Evolutionary conservation across 495 filamentous ascomycete genomes (phyloP).

Genomic region (Rhypophila decipiens): DNA sequence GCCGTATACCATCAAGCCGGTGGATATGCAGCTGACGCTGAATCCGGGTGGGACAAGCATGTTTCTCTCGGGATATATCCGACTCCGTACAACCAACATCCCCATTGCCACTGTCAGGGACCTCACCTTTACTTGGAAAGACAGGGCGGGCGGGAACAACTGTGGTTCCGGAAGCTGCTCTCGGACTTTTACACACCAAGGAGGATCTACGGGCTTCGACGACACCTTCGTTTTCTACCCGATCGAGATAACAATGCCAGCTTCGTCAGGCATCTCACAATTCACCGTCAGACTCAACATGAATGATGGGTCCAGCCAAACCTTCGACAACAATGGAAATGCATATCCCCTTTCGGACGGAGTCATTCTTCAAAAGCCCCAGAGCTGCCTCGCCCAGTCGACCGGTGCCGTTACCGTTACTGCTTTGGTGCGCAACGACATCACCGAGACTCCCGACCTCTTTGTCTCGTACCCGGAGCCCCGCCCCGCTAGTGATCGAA

Average conservation of each 20-base stretch:
- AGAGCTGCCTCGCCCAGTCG: slow-evolving; percentile 39
- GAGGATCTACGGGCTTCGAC: slow-evolving; percentile 50
- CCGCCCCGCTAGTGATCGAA: slow-evolving; percentile 27
- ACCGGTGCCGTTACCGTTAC: slow-evolving; percentile 35
- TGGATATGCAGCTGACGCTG: slow-evolving; percentile 41
- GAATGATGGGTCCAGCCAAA: slow-evolving; percentile 32
- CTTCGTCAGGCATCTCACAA: slow-evolving; percentile 39
- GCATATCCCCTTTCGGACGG: slow-evolving; percentile 38
- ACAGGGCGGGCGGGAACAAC: slow-evolving; percentile 90
- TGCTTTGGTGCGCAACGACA: slow-evolving; percentile 45
- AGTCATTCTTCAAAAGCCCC: slow-evolving; percentile 37
- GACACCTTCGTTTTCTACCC: slow-evolving; percentile 51
- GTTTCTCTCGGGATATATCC: slow-evolving; percentile 35
- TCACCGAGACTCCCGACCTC: slow-evolving; percentile 33
- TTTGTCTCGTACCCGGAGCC: slow-evolving; percentile 45
- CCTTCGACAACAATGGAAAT: slow-evolving; percentile 43
- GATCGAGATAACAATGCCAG: slow-evolving; percentile 29
- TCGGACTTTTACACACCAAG: slow-evolving; percentile 38
- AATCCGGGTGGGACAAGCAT: slow-evolving; percentile 30
- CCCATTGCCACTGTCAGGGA: slow-evolving; percentile 25
- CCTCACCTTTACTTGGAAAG: slow-evolving; percentile 78
- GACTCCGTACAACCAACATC: slow-evolving; percentile 35
- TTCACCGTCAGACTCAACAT: slow-evolving; percentile 36
- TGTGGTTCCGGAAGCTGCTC: slow-evolving; percentile 37
- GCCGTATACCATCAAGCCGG: slow-evolving; percentile 55